phyloP scores from a whole-genome alignment of 1,284 basidiomycete genomes.

The Phenoliferia sp. region DNA sequence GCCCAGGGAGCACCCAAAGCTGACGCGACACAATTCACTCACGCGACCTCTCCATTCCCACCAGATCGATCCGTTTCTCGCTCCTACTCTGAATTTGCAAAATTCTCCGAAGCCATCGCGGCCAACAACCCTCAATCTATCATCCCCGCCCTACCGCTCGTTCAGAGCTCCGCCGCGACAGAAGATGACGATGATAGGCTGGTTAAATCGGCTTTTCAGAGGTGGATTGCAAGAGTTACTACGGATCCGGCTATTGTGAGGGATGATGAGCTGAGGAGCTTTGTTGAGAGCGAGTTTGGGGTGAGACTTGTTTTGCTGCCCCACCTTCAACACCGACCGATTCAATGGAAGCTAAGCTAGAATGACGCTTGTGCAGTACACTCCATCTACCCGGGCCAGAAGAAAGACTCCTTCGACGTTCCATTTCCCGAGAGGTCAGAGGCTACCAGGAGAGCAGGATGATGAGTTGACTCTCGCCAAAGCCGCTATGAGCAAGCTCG shows the following conservation, averaged over 20 bases:
- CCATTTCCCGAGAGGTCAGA: conserved; percentile 22
- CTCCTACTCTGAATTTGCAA: conserved; percentile 32
- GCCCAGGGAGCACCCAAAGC: conserved; percentile 55
- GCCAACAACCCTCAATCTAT: conserved; percentile 52
- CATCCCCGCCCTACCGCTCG: conserved; percentile 79
- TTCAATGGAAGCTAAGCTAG: not conserved
- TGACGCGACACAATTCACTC: not conserved
- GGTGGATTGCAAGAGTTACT: conserved; percentile 84
- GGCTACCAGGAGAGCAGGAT: conserved; percentile 46
- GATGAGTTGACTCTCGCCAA: conserved; percentile 76
- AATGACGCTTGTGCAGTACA: conserved; percentile 31
- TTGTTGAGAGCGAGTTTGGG: conserved; percentile 93
- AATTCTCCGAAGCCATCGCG: conserved; percentile 28
- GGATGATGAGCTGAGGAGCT: conserved; percentile 85
- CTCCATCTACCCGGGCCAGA: conserved; percentile 20
- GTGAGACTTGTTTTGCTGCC: conserved; percentile 41
- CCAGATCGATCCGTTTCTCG: conserved; percentile 27
- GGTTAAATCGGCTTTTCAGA: conserved; percentile 83
- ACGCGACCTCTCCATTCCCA: not conserved
- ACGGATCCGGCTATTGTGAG: conserved; percentile 77
- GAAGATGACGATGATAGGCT: conserved; percentile 93
- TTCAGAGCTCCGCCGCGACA: conserved; percentile 86
- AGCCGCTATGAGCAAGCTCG: conserved; percentile 81
- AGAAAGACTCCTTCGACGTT: conserved; percentile 37
- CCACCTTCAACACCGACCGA: not conserved